A percentile compares a stretch with the other conserved stretches of the same genome.
phyloP scores from a whole-genome alignment of 148 eudicot species.

The Mesembryanthemum crystallinum region DNA sequence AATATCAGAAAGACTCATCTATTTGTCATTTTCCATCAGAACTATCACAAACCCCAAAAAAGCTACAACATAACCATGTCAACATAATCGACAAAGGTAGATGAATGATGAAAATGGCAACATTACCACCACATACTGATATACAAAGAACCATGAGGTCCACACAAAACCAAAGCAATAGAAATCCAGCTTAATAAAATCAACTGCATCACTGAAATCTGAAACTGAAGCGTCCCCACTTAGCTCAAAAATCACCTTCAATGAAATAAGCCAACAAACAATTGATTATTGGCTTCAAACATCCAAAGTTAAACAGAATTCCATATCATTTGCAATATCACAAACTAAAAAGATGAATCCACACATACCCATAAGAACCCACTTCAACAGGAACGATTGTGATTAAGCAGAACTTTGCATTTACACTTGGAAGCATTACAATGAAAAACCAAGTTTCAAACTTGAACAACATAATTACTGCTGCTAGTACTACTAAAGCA shows the following conservation, averaged over 20 bases:
- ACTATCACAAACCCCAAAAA: neutral
- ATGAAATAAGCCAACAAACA: neutral
- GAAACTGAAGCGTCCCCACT: neutral
- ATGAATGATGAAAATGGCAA: neutral
- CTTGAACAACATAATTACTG: neutral
- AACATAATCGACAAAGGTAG: neutral
- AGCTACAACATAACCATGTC: neutral
- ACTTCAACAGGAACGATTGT: neutral
- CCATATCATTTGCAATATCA: neutral
- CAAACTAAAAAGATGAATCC: neutral
- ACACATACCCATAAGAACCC: neutral
- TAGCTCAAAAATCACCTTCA: neutral
- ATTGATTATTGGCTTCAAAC: neutral
- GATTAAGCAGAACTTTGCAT: neutral
- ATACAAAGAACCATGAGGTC: neutral
- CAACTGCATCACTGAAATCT: conserved; percentile 7
- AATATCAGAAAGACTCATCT: neutral
- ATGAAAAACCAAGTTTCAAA: neutral
- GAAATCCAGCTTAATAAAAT: neutral
- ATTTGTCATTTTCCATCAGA: neutral
- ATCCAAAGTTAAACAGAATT: neutral
- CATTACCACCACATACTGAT: neutral
- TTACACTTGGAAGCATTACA: neutral
- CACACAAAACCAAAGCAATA: neutral
- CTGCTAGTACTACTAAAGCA: neutral